phyloP scores from a whole-genome alignment of 2,329 filamentous ascomycete species.

The Verticillium nonalfalfae region DNA sequence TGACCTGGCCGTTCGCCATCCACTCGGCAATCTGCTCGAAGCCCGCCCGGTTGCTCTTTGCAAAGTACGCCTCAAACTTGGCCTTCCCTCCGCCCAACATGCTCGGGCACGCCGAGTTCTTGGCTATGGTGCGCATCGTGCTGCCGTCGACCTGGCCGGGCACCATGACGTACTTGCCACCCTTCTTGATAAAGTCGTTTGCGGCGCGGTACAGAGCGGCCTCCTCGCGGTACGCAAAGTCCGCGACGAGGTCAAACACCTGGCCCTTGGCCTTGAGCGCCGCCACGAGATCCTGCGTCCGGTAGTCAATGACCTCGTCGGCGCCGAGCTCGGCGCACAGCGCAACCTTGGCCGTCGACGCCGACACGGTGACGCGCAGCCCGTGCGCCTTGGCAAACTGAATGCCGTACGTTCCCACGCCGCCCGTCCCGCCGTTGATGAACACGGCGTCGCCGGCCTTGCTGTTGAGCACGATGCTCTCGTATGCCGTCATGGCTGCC shows the following conservation, averaged over 20 bases:
- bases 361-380: constrained; percentile 55
- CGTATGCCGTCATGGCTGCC: constrained; percentile 40
- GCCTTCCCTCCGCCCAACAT: constrained; percentile 33
- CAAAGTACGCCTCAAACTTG: constrained; percentile 32
- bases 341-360: constrained; percentile 53
- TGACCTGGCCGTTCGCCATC: constrained; percentile 52
- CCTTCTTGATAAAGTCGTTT: constrained; percentile 39
- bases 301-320: constrained; percentile 60
- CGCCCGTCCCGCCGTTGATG: constrained; percentile 60
- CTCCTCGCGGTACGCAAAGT: constrained; percentile 47
- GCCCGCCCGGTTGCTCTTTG: constrained; percentile 34
- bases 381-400: constrained; percentile 59
- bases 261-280: constrained; percentile 37
- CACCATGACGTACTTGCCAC: constrained; percentile 51
- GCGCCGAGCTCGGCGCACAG: constrained; percentile 55
- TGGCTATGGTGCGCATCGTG: constrained; percentile 15
- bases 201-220: constrained; percentile 44
- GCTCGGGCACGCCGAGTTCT: constrained; percentile 16
- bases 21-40: constrained; percentile 44
- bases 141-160: constrained; percentile 34
- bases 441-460: constrained; percentile 51
- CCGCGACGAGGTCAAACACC: constrained; percentile 45
- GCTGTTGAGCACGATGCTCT: constrained; percentile 38
- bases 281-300: constrained; percentile 37
- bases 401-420: constrained; percentile 53